Base-by-base conservation (phyloP, 495 filamentous ascomycete genomes). In the Trichocladium uniseriatum region DNA sequence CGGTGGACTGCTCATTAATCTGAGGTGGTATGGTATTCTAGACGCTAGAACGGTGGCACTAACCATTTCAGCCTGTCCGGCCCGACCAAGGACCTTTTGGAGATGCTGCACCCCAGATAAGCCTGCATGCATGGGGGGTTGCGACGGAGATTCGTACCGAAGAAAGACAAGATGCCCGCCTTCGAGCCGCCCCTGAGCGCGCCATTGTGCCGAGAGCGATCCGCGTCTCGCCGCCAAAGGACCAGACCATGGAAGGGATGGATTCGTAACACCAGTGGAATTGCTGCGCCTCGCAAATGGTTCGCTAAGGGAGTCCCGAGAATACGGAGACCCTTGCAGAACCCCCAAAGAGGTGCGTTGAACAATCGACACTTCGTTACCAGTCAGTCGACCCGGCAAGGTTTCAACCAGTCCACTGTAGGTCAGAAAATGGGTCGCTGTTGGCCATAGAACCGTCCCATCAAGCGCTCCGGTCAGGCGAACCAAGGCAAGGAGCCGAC, bases 251-350 rank as follows among this genome's bases (percentile, higher is more conserved):
- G 5, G 20, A 16, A 16, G 8, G 22, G n/a, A 14, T n/a, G 16
- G 18, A 11, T 16, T 27, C 7, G 45, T 21, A 34, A n/a, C 22
- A 19, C 6, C 15, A 6, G 38, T 34, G 39, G 38, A 53, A 49
- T 41, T 21, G 52, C 52, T 54, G 52, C 52, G 52, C 52, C 52
- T 44, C 52, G 22, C 10, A 29, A 42, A 38, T 14, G 45, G 35
- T 49, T 54, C 39, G 45, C 32, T 40, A 34, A 39, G 22, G 16
- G 32, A 15, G 45, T 32, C 32, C 21, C 34, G 34, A 32, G 22
- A 43, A 22, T 9, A 31, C 31, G 31, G 51, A 36, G 51, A 38
- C 32, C 34, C 51, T 29, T 49, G 46, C 38, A 36, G 18, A 18
- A 38, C 24, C 24, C 11, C 5, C 31, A 32, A 32, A 4, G 31